phyloP scores from a whole-genome alignment of 345 rosid genomes.

The Ricinus communis region DNA sequence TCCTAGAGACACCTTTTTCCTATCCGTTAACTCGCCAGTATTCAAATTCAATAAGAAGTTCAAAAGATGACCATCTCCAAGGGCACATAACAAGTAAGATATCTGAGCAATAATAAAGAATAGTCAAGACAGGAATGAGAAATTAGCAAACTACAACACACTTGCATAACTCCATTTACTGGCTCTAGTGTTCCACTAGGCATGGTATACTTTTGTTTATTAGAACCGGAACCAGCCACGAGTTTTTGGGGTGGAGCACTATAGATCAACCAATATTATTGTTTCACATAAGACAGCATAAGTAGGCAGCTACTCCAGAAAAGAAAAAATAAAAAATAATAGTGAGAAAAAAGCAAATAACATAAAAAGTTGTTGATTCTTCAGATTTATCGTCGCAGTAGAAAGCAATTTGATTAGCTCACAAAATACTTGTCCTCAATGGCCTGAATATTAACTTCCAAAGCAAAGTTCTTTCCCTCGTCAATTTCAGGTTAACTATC shows the following conservation, averaged over 20 bases:
- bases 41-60: constrained; percentile 73
- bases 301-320: background rate
- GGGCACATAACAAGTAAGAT: constrained; percentile 90
- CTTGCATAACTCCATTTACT: background rate
- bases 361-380: background rate
- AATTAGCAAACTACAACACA: background rate
- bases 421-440: background rate
- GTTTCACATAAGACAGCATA: background rate
- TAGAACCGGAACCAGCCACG: background rate
- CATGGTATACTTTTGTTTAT: background rate
- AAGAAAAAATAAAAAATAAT: background rate
- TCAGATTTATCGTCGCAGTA: background rate
- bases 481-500: background rate
- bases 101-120: constrained; percentile 48
- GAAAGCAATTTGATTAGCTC: background rate
- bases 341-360: background rate
- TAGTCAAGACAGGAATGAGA: background rate
- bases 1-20: constrained; percentile 89
- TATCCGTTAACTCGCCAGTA: constrained; percentile 68
- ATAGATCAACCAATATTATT: background rate
- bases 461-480: too few relatives aligned
- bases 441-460: background rate
- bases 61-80: constrained; percentile 95
- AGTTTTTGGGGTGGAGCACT: background rate
- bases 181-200: background rate